phyloP scores from a whole-genome alignment of 495 filamentous ascomycete genomes.

The Staphylotrichum longicolle region DNA sequence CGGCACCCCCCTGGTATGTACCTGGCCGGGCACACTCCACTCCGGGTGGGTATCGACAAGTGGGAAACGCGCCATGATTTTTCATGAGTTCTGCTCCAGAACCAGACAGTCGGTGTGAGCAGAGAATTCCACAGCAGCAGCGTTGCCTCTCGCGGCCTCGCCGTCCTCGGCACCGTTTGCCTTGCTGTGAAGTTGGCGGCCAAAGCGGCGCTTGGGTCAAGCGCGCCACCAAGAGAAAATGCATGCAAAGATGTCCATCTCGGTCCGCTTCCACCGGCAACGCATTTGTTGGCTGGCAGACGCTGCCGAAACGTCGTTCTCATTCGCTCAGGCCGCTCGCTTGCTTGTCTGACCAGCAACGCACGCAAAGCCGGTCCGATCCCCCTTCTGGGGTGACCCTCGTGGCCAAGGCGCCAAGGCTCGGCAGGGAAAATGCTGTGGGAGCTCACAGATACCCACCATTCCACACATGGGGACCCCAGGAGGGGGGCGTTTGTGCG shows the following conservation, averaged over 20 bases:
- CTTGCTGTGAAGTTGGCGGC: not conserved
- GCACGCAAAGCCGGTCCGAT: slow-evolving; percentile 34
- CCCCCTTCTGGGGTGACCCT: slow-evolving; percentile 18
- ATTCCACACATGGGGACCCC: too few species aligned
- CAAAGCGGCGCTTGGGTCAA: not conserved
- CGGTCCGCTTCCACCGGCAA: slow-evolving; percentile 30
- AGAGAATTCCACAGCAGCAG: not conserved
- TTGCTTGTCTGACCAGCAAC: slow-evolving; percentile 22
- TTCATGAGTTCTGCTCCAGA: not conserved
- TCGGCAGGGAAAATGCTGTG: slow-evolving; percentile 22
- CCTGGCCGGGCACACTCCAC: not conserved
- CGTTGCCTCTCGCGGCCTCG: not conserved
- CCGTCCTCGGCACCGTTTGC: not conserved
- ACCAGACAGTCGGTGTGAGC: not conserved
- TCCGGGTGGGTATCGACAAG: not conserved
- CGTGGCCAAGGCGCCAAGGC: slow-evolving; percentile 28
- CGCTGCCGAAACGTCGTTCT: slow-evolving; percentile 13
- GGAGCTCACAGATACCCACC: not conserved
- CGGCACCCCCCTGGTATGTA: not conserved
- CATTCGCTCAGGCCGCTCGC: slow-evolving; percentile 23
- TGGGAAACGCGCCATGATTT: not conserved
- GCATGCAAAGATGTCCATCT: slow-evolving; percentile 12
- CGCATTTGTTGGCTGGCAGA: slow-evolving; percentile 18
- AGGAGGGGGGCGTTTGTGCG: slow-evolving; percentile 7
- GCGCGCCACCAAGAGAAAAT: slow-evolving; percentile 2